Conservation (phyloP, 2,329 filamentous ascomycete genomes). For the Colletotrichum tropicicola region DNA sequence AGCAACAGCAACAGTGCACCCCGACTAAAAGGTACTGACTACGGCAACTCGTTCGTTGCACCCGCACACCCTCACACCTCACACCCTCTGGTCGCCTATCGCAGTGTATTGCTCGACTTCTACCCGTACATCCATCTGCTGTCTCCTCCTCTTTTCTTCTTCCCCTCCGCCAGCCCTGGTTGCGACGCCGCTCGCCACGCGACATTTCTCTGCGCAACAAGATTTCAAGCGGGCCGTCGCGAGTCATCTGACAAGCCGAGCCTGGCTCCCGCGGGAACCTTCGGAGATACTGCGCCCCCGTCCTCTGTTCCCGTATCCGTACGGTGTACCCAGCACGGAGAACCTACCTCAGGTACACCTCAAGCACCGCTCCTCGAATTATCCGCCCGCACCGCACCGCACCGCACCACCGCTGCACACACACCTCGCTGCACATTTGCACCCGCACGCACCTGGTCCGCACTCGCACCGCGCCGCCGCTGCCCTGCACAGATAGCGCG, state of each 20-base stretch:
- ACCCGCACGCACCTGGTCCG: constrained; percentile 11
- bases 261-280: constrained; percentile 23
- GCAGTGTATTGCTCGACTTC: too few relatives aligned
- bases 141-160: background rate
- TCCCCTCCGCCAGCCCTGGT: background rate
- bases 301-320: constrained; percentile 14
- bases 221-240: constrained; percentile 27
- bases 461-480: constrained; percentile 1
- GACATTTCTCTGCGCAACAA: background rate
- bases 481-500: constrained; percentile 29
- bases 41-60: too few relatives aligned
- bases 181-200: background rate
- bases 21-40: too few relatives aligned
- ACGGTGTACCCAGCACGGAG: background rate
- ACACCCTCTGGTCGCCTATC: background rate
- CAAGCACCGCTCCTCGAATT: too few relatives aligned
- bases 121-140: background rate
- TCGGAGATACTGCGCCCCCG: constrained; percentile 16
- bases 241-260: constrained; percentile 26
- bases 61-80: too few relatives aligned
- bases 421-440: background rate
- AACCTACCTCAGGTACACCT: too few relatives aligned
- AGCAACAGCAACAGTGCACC: too few relatives aligned
- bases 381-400: too few relatives aligned
- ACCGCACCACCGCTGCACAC: too few relatives aligned